Conservation (phyloP, 1,284 basidiomycete species). For the Sutorius eximius region DNA sequence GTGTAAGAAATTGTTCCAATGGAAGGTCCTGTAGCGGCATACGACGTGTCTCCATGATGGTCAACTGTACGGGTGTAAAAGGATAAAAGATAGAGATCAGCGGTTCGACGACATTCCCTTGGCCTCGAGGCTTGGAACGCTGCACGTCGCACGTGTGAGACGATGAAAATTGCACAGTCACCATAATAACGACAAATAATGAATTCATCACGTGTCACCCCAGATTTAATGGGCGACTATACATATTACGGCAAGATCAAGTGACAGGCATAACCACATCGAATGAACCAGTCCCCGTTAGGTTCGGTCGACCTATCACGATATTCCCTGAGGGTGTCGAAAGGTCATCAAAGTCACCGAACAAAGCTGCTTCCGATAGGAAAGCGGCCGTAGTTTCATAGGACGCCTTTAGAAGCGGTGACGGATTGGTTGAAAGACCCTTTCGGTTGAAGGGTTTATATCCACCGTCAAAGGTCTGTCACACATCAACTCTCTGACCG, state of each 20-base stretch:
- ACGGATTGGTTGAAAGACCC: conserved; percentile 89
- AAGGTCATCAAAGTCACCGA: conserved; percentile 94
- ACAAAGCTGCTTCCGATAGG: conserved; percentile 90
- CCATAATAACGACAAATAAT: conserved; percentile 31
- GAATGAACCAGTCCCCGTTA: conserved; percentile 87
- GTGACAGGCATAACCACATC: conserved; percentile 68
- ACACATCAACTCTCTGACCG: conserved; percentile 2
- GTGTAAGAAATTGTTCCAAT: conserved; percentile 50
- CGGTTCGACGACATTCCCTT: conserved; percentile 29
- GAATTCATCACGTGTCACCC: conserved; percentile 13
- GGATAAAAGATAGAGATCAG: conserved; percentile 26
- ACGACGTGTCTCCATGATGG: conserved; percentile 35
- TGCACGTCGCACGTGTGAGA: conserved; percentile 7
- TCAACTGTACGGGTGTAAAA: conserved; percentile 7
- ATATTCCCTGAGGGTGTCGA: conserved; percentile 89
- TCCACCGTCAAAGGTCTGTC: conserved; percentile 92
- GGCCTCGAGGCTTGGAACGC: conserved; percentile 19
- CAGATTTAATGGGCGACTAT: neutral
- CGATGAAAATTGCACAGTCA: conserved; percentile 17
- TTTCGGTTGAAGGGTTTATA: conserved; percentile 98
- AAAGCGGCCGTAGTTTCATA: conserved; percentile 98
- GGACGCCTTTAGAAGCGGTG: conserved; percentile 93
- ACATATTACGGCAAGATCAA: conserved; percentile 6
- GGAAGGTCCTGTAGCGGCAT: conserved; percentile 57
- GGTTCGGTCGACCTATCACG: conserved; percentile 83